Conservation (phyloP, 805 yeast genomes). For the Candida endomychidarum region DNA sequence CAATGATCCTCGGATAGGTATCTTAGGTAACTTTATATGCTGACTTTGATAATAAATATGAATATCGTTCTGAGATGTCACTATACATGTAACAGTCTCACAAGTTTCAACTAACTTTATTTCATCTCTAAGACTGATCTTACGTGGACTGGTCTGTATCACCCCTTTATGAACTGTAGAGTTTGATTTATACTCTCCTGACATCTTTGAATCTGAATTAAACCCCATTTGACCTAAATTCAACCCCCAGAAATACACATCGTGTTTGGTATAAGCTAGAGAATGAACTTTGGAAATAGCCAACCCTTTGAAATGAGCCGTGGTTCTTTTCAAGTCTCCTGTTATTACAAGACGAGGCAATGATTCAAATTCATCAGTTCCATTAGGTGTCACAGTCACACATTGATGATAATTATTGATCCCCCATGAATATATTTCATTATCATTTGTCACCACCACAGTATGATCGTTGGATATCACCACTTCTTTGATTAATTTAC, state of each 20-base stretch:
- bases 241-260: conserved; percentile 70
- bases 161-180: conserved; percentile 37
- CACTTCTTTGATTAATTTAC: conserved; percentile 30
- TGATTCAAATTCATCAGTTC: conserved; percentile 29
- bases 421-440: conserved; percentile 79
- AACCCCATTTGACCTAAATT: conserved; percentile 82
- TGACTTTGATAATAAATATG: conserved; percentile 60
- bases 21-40: conserved; percentile 48
- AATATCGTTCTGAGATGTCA: conserved; percentile 57
- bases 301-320: conserved; percentile 38
- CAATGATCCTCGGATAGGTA: conserved; percentile 34
- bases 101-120: conserved; percentile 61
- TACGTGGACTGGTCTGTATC: conserved; percentile 39
- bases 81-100: conserved; percentile 68
- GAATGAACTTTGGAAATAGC: conserved; percentile 72
- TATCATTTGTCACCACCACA: conserved; percentile 50
- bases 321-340: conserved; percentile 44
- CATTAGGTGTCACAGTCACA: conserved; percentile 17
- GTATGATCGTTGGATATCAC: conserved; percentile 69
- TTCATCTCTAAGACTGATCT: conserved; percentile 44
- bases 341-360: conserved; percentile 40
- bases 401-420: conserved; percentile 71
- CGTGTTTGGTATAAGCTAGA: conserved; percentile 51
- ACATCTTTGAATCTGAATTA: conserved; percentile 16
- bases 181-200: conserved; percentile 26